These are phyloP conservation scores for Lactarius evosmus DNA, from an alignment of 768 basidiomycete genomes.

Conservation along the genomic window DNA sequence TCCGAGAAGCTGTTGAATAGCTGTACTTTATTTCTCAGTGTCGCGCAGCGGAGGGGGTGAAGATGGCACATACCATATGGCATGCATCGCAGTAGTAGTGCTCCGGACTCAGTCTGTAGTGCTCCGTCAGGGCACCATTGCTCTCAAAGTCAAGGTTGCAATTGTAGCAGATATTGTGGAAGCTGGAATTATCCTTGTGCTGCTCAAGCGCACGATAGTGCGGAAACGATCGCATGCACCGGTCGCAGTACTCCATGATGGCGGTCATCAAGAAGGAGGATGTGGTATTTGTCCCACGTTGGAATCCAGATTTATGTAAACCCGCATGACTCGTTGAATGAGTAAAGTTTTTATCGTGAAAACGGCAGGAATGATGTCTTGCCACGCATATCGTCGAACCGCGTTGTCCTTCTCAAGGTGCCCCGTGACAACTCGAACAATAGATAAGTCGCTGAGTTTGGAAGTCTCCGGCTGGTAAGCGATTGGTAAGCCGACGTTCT, in stretches of 20 bases:
- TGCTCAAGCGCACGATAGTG: constrained; percentile 28
- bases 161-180: constrained; percentile 44
- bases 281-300: too few species aligned
- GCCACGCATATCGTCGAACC: too few species aligned
- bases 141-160: constrained; percentile 47
- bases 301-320: too few species aligned
- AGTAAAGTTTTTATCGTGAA: too few species aligned
- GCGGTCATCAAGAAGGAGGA: too few species aligned
- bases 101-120: neutral
- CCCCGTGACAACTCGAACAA: too few species aligned
- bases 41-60: neutral
- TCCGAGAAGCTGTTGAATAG: neutral
- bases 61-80: neutral
- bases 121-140: neutral
- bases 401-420: too few species aligned
- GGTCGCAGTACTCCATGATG: constrained; percentile 6
- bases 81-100: neutral
- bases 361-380: too few species aligned
- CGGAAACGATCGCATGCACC: constrained; percentile 22
- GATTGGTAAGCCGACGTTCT: too few species aligned
- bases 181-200: constrained; percentile 31
- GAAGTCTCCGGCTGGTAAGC: too few species aligned
- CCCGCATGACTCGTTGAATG: too few species aligned
- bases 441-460: too few species aligned
- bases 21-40: neutral